Conservation (phyloP, 331 rosid species). For the Telfairia occidentalis region DNA sequence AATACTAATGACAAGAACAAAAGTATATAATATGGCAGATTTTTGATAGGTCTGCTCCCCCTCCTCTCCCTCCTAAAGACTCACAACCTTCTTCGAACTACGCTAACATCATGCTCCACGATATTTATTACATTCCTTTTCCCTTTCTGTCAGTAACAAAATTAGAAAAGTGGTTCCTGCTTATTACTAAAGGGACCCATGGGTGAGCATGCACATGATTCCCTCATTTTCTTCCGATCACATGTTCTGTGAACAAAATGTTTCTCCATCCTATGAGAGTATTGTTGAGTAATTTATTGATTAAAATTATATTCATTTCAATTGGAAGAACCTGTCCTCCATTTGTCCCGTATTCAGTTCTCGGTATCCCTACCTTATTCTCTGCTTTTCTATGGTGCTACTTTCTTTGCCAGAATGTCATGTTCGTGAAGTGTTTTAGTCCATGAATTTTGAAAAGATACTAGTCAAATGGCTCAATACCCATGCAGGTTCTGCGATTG, state of each 20-base stretch:
- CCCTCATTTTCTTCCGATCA: background rate
- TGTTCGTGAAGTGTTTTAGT: background rate
- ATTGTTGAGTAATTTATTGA: background rate
- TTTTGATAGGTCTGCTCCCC: background rate
- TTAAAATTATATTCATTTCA: background rate
- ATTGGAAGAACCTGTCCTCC: background rate
- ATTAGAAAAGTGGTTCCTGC: background rate
- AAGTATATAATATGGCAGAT: background rate
- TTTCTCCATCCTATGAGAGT: background rate
- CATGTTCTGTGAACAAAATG: background rate
- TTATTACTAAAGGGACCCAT: background rate
- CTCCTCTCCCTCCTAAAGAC: background rate
- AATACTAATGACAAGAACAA: background rate
- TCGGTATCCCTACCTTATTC: background rate
- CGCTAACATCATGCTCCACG: background rate
- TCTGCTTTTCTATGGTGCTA: background rate
- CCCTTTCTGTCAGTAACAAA: background rate
- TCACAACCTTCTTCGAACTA: background rate
- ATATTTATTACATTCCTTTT: background rate
- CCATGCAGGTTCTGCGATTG: slow-evolving; percentile 82
- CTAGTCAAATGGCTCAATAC: slow-evolving; percentile 14
- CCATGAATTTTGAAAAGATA: background rate
- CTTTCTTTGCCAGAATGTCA: background rate
- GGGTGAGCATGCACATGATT: background rate
- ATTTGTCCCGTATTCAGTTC: background rate